Evolutionary conservation across 2,329 filamentous ascomycete genomes (phyloP), one percentile per base, ranked within the genome.

Genomic region (Metarhizium guizhouense): DNA sequence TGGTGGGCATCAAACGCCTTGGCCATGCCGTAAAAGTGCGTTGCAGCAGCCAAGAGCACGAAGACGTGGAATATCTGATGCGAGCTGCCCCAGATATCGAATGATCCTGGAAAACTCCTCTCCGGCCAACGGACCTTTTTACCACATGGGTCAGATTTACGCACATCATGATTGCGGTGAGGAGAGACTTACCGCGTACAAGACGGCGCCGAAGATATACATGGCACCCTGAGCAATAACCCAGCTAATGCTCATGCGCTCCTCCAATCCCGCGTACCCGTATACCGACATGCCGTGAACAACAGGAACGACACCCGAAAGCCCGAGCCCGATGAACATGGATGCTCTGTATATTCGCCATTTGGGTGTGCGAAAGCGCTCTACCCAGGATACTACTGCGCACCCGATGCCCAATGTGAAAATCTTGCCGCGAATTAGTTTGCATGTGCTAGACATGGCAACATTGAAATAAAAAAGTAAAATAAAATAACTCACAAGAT

Each of bases 21-120:
- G 34, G 88, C 68, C 72, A 97, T 79, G 51, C 89, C 92, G 53
- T 84, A 85, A 57, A 97, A 75, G 75, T 99, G 94, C 29, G 87
- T 82, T 1, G 82, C 80, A 0, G 90, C 93, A 0, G 94, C 94
- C 58, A 91, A 70, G 16, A 97, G 76, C 32, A 99, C 92, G 60
- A 94, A 80, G 43, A 95, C 76, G 74, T 99, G 94, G 70, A 99
- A 99, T 60, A 99, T 87, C 73, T 99, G 94, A 71, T 99, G 94
- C 20, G 90, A 96, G 67, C 86, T 91, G 42, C 94, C 93, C 82
- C 88, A 88, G 53, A 96, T 88, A 71, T 99, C 94, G 66, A 93
- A 96, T 7, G 70, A 76, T 1, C 90, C 89, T 0, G 93, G 94
- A 48, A 75, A 81, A 65, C 80, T 83, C 57, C 90, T 80, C 74